phyloP scores from a whole-genome alignment of 495 filamentous ascomycete species.

The Viridothelium virens region DNA sequence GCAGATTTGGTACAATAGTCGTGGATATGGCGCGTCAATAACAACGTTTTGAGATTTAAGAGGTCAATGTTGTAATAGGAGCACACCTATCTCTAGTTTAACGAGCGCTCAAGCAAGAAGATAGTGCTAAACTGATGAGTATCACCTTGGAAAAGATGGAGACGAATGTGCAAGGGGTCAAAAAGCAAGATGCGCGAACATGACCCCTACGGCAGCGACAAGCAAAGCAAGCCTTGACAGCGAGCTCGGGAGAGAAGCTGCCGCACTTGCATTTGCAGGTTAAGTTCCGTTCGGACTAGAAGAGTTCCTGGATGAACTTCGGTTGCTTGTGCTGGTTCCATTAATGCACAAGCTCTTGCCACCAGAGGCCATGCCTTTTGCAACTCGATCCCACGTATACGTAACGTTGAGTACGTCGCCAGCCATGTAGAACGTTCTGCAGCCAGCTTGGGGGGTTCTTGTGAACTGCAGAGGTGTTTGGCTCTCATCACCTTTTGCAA shows the following conservation, averaged over 20 bases:
- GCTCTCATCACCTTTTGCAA: background rate
- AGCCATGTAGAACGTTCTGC: background rate
- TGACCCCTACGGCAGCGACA: background rate
- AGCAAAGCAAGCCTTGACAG: background rate
- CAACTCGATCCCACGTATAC: background rate
- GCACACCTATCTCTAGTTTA: no score
- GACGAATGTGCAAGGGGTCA: background rate
- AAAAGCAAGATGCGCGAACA: background rate
- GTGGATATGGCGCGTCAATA: no score
- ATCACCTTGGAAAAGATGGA: no score
- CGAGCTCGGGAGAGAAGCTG: background rate
- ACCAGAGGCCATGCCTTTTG: background rate
- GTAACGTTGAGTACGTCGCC: background rate
- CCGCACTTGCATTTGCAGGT: background rate
- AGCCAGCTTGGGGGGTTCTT: background rate
- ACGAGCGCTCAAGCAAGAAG: no score
- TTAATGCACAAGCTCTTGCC: background rate
- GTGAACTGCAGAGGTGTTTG: background rate
- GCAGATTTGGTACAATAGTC: no score
- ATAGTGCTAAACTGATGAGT: no score
- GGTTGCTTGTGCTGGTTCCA: background rate
- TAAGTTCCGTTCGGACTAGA: background rate
- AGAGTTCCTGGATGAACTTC: background rate
- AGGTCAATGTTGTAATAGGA: no score
- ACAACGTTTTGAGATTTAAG: no score